Base-by-base conservation (phyloP, 2,329 filamentous ascomycete genomes). In the Fusarium sp. region DNA sequence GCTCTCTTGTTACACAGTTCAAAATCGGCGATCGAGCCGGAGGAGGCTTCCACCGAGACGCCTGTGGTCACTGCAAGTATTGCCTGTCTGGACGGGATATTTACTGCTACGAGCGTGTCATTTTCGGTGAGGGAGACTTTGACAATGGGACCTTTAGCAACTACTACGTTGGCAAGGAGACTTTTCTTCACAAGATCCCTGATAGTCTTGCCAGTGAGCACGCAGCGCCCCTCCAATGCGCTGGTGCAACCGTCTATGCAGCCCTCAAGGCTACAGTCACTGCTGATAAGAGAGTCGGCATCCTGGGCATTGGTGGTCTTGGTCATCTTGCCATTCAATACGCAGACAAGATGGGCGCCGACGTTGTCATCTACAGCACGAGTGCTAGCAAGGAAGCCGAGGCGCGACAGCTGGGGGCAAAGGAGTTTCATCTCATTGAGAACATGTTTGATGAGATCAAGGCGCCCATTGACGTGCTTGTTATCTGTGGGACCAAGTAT, bases 91-190 rank as follows among this genome's bases (percentile, higher is more conserved):
- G 56, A 1, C 5, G 39, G 0, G 53, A 59, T 0, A 59, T 59
- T 7, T 58, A 59, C 3, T 59, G 56, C 23, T 59, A 59, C 3
- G n/a, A 59, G 4, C 56, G 56, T 24, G 53, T 59, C 1, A 59
- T 36, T 0, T 59, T 59, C 1, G 56, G 56, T 0, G 56, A 59
- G 30, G 56, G 53, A 0, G 56, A 59, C 4, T 59, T 59, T 0
- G 36, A 59, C 1, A 59, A 59, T 1, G 56, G 56, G 1, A 59
- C 56, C 0, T 59, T 59, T 32, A 43, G 56, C 1, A 30, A 43
- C 4, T 59, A 59, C 7, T 59, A 59, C 10, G 30, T 59, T 3
- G 56, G 56, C 1, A 59, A 59, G 10, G 56, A 59, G 43, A 59
- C 56, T 2, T 59, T 24, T 5, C 23, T 59, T 1, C 56, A 59